Conservation (phyloP, 2,329 filamentous ascomycete species). For the Arthroderma uncinatum region DNA sequence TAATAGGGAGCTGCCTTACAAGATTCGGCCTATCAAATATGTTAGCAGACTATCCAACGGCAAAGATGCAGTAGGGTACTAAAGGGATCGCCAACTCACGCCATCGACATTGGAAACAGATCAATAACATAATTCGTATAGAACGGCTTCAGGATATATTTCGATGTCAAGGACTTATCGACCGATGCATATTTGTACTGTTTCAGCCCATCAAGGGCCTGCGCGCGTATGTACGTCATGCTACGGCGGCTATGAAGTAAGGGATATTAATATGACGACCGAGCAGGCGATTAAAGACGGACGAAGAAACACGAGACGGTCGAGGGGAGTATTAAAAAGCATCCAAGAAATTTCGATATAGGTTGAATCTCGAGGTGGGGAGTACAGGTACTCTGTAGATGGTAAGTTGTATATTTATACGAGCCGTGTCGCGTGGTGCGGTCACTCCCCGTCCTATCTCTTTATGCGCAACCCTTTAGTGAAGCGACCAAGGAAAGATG, state of each 20-base stretch:
- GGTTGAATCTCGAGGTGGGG: background rate
- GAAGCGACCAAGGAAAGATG: background rate
- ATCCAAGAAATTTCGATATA: background rate
- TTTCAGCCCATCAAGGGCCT: slow-evolving; percentile 75
- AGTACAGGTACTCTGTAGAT: background rate
- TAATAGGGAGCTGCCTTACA: slow-evolving; percentile 15
- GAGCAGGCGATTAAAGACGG: background rate
- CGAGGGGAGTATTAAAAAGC: background rate
- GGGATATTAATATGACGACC: background rate
- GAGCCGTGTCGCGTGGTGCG: background rate
- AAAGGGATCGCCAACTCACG: slow-evolving; percentile 40
- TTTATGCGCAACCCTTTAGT: background rate
- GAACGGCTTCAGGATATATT: slow-evolving; percentile 93
- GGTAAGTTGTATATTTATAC: background rate
- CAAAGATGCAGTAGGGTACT: background rate
- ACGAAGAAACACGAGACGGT: background rate
- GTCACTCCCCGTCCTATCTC: background rate
- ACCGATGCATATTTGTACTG: slow-evolving; percentile 93
- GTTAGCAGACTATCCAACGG: background rate
- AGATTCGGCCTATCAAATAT: slow-evolving; percentile 44
- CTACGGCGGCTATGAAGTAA: background rate
- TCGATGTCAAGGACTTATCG: slow-evolving; percentile 79
- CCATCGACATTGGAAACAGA: slow-evolving; percentile 92
- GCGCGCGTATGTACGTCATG: slow-evolving; percentile 97
- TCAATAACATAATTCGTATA: slow-evolving; percentile 92